phyloP scores from a whole-genome alignment of 75 land plant genomes.

The Gnetum montanum region DNA sequence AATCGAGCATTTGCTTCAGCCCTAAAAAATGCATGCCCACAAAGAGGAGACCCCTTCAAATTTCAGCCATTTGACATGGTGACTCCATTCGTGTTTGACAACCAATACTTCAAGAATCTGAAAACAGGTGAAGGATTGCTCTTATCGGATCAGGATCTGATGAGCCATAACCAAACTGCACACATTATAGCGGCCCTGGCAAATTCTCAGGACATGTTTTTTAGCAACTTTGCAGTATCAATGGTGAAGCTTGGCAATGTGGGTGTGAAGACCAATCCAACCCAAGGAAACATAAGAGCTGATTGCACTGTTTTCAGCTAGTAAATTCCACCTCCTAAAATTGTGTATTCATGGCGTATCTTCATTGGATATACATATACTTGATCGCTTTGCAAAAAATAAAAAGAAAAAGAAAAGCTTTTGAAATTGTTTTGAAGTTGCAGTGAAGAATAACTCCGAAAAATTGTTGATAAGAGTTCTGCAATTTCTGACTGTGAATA shows the following conservation, averaged over 20 bases:
- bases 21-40: conserved; percentile 1
- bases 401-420: no score
- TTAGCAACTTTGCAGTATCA: conserved; percentile 6
- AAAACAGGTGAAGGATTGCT: conserved; percentile 27
- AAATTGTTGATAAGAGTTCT: no score
- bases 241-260: conserved; percentile 23
- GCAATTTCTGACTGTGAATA: no score
- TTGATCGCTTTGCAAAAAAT: no score
- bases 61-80: conserved; percentile 16
- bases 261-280: conserved; percentile 8
- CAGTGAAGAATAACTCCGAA: no score
- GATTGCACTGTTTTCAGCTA: conserved; percentile 15
- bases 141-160: conserved; percentile 49
- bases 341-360: no score
- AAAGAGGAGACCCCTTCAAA: conserved; percentile 4
- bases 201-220: conserved; percentile 2
- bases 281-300: conserved; percentile 15
- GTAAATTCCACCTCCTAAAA: no score
- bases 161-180: conserved; percentile 8
- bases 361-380: no score
- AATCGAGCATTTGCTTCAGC: conserved; percentile 13
- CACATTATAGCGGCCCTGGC: conserved; percentile 16
- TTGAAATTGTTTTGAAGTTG: no score
- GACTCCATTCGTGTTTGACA: conserved; percentile 39
- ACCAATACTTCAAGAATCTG: conserved; percentile 38